Percentiles rank a stretch among this genome's conserved stretches.
Conservation (phyloP, 176 grass and related monocot species). For the Bolboschoenus planiculmis region DNA sequence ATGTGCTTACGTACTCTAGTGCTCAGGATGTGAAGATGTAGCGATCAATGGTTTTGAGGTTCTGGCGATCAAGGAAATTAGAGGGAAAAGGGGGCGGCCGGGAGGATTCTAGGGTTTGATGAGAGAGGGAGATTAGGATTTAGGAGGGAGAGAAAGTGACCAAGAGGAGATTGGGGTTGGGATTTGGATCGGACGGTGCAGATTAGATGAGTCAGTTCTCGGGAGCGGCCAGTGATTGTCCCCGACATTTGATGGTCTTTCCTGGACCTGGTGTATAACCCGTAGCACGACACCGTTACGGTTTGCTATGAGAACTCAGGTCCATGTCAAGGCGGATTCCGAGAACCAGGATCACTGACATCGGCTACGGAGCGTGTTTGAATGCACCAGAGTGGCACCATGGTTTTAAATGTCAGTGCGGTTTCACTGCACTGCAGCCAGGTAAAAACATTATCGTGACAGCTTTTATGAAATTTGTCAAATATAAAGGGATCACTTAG, state of each 20-base stretch:
- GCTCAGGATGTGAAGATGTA: neutral
- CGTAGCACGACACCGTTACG: neutral
- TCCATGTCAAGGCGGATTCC: neutral
- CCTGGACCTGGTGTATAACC: conserved; percentile 2
- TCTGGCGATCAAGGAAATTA: neutral
- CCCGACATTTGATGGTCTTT: neutral
- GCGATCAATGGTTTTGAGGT: neutral
- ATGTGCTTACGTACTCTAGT: neutral
- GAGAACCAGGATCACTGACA: neutral
- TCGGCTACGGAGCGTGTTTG: neutral
- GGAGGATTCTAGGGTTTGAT: conserved; percentile 14
- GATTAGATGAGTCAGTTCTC: neutral
- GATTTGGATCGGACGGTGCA: conserved; percentile 21
- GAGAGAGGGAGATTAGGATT: conserved; percentile 17
- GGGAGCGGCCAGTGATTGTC: neutral
- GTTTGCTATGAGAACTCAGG: neutral
- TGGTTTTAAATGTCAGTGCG: neutral
- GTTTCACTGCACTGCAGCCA: too few relatives aligned
- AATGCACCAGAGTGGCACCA: too few relatives aligned
- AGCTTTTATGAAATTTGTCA: too few relatives aligned
- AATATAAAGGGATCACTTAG: too few relatives aligned
- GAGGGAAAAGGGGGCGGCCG: neutral
- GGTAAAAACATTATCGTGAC: too few relatives aligned
- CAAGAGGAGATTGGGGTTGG: neutral
- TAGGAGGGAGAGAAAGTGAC: neutral